phyloP scores from a whole-genome alignment of 139 green algal species.

The Nannochloris sp. region DNA sequence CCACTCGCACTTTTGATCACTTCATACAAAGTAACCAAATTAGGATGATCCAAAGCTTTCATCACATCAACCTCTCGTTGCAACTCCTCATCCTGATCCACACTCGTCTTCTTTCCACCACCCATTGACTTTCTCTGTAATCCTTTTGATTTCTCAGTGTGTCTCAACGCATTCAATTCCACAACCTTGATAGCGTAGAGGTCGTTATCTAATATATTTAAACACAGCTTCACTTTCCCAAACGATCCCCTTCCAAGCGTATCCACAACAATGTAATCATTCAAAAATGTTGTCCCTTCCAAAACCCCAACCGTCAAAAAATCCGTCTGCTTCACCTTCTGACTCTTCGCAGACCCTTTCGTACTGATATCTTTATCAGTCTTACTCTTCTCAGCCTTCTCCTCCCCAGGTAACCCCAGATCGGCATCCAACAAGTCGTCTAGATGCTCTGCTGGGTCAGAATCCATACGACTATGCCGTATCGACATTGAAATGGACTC shows the following conservation, averaged over 20 bases:
- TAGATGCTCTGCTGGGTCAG: too few relatives aligned
- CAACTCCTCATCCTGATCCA: conserved; percentile 13
- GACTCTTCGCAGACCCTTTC: not conserved
- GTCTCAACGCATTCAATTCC: conserved; percentile 6
- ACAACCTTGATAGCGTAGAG: conserved; percentile 79
- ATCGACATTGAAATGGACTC: too few relatives aligned
- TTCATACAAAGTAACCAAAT: conserved; percentile 75
- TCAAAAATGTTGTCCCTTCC: conserved; percentile 53
- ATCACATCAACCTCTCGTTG: conserved; percentile 56
- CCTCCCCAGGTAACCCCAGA: too few relatives aligned
- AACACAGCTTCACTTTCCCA: conserved; percentile 80
- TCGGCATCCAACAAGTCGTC: too few relatives aligned
- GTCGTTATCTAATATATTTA: conserved; percentile 68
- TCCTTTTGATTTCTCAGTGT: not conserved
- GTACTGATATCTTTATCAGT: not conserved
- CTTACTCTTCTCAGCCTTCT: too few relatives aligned
- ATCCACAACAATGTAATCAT: conserved; percentile 79
- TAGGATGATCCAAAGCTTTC: conserved; percentile 66
- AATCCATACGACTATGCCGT: too few relatives aligned
- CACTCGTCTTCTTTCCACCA: not conserved
- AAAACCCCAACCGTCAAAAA: conserved; percentile 27
- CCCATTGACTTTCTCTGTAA: conserved; percentile 1
- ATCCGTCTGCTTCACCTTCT: conserved; percentile 12
- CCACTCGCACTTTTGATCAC: conserved; percentile 54
- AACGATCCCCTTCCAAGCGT: conserved; percentile 64